Conservation (phyloP, 139 green algal species). For the Diplosphaera chodatii region DNA sequence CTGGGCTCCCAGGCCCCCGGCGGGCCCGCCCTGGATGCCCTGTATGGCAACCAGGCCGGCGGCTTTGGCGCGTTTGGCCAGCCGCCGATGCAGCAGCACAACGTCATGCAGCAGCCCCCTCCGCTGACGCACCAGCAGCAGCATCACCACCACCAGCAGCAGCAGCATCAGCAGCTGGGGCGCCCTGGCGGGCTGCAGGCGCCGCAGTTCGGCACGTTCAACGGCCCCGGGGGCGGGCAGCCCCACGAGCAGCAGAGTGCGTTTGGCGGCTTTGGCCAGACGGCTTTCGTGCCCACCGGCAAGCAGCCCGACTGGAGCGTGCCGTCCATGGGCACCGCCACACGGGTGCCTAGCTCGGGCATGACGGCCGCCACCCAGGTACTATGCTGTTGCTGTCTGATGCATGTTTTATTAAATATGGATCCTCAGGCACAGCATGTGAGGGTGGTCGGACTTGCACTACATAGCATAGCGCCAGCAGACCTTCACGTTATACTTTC, state of each 20-base stretch:
- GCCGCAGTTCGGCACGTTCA: neutral
- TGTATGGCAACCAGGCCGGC: neutral
- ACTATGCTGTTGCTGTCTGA: too few relatives aligned
- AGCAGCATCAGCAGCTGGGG: neutral
- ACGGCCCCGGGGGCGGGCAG: neutral
- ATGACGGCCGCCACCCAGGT: too few relatives aligned
- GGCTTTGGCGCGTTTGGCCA: neutral
- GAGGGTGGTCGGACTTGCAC: too few relatives aligned
- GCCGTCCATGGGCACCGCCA: neutral
- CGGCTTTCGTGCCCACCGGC: neutral
- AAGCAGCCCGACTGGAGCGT: constrained; percentile 1
- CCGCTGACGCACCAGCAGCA: too few relatives aligned
- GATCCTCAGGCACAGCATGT: too few relatives aligned
- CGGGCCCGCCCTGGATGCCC: neutral
- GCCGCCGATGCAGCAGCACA: neutral
- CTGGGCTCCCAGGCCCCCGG: neutral
- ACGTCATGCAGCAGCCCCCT: neutral
- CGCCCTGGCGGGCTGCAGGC: neutral
- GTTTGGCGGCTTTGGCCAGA: neutral
- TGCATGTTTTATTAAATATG: too few relatives aligned
- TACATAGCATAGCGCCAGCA: too few relatives aligned
- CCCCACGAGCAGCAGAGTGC: neutral
- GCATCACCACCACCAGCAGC: too few relatives aligned
- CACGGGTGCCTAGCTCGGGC: too few relatives aligned
- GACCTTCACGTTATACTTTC: too few relatives aligned